Conservation (phyloP, 2,329 filamentous ascomycete genomes). For the Chrysosporium keratinophilum region DNA sequence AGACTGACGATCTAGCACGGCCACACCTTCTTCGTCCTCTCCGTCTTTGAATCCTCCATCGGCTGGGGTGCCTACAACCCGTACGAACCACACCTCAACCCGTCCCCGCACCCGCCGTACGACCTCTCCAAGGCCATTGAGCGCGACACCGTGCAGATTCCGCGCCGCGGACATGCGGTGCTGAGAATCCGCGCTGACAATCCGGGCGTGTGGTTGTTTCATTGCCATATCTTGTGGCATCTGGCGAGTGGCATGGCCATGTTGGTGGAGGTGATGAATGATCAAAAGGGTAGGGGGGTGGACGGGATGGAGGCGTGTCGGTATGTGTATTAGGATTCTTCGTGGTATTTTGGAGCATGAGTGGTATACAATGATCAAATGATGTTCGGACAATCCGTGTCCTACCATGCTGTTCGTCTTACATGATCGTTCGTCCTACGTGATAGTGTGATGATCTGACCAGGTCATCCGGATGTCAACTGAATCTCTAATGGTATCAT, state of each 20-base stretch:
- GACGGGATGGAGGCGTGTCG: neutral
- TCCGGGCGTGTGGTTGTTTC: slow-evolving; percentile 47
- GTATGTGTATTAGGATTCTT: slow-evolving; percentile 3
- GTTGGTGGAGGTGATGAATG: slow-evolving; percentile 27
- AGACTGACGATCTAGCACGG: slow-evolving; percentile 24
- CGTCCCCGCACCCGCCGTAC: slow-evolving; percentile 10
- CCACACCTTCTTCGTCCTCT: slow-evolving; percentile 28
- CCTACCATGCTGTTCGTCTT: neutral
- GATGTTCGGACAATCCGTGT: neutral
- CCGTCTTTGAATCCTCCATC: slow-evolving; percentile 22
- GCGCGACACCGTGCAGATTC: slow-evolving; percentile 25
- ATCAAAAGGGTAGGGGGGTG: slow-evolving; percentile 9
- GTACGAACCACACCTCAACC: slow-evolving; percentile 16
- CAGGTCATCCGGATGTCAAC: no score
- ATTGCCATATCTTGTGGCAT: slow-evolving; percentile 55
- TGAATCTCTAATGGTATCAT: no score
- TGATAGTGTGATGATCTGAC: no score
- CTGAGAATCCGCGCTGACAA: slow-evolving; percentile 45
- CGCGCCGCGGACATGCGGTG: slow-evolving; percentile 38
- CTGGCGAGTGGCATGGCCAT: slow-evolving; percentile 38
- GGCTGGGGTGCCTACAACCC: slow-evolving; percentile 35
- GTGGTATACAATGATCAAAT: no score
- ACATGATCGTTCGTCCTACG: no score
- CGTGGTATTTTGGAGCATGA: neutral
- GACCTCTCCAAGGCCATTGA: slow-evolving; percentile 14